Percentiles rank a stretch among this genome's conserved stretches.
phyloP scores from a whole-genome alignment of 2,329 filamentous ascomycete genomes.

The Fusarium multiceps region DNA sequence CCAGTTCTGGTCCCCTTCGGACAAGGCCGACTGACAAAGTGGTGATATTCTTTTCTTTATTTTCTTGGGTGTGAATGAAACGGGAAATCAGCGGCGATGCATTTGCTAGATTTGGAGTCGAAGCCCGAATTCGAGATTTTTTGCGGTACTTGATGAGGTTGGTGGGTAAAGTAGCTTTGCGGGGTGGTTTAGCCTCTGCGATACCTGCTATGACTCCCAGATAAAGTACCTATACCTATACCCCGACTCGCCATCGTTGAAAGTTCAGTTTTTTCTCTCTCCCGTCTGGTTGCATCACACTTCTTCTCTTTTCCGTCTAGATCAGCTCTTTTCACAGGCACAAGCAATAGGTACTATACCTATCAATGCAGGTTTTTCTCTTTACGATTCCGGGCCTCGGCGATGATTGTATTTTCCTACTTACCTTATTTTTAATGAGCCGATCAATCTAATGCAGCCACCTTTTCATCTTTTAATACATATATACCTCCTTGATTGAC shows the following conservation, averaged over 20 bases:
- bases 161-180: constrained; percentile 27
- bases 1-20: constrained; percentile 34
- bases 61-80: constrained; percentile 39
- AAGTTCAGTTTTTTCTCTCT: constrained; percentile 33
- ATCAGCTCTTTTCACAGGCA: constrained; percentile 33
- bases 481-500: constrained; percentile 20
- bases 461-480: constrained; percentile 9
- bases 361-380: constrained; percentile 8
- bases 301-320: constrained; percentile 24
- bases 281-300: constrained; percentile 19
- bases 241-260: constrained; percentile 13
- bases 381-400: constrained; percentile 26
- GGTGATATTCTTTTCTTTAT: constrained; percentile 21
- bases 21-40: constrained; percentile 32
- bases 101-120: constrained; percentile 41
- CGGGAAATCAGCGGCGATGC: constrained; percentile 39
- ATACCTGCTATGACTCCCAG: constrained; percentile 23
- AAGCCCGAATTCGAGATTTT: constrained; percentile 46
- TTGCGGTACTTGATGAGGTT: constrained; percentile 37
- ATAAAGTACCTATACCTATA: constrained; percentile 28
- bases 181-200: not conserved
- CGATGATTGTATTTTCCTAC: constrained; percentile 5
- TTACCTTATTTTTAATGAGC: not conserved
- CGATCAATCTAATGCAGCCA: constrained; percentile 9
- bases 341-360: not conserved